Evolutionary conservation across 2,329 filamentous ascomycete genomes (phyloP), one percentile per base, ranked within the genome.

Genomic region (Zasmidium citrigriseum): DNA sequence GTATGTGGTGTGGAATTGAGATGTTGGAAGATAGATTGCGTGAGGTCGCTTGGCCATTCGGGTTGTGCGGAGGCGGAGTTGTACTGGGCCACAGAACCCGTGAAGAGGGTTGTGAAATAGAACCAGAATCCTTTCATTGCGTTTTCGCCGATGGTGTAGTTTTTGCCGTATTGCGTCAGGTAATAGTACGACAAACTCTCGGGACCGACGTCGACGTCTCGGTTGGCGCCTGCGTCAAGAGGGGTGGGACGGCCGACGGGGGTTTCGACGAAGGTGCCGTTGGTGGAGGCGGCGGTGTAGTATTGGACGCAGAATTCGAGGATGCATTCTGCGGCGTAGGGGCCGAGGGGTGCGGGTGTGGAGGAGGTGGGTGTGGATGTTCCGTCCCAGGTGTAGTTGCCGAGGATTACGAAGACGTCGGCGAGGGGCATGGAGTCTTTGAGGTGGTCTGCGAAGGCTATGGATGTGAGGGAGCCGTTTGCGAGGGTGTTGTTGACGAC

Each of bases 121-220:
- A 25, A 25, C 46, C 46, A 49, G 46, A 49, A 49, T 10, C 22
- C 46, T 11, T 23, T 49, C 46, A 49, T 49, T 10, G 46, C 25
- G 22, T 27, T 25, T 14, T 49, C 46, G 46, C 46, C 46, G 46
- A 49, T 49, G 20, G 46, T 49, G 46, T 49, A 49, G 46, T 49
- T 49, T 12, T 25, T 21, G 18, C 46, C 46, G 22, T 49, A 4
- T 12, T 25, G 22, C 5, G 46, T 49, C 11, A 25, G 22, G 22
- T 49, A 49, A 18, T 18, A 49, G 46, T 41, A 41, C 16, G 34
- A 11, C 34, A 41, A n/a, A 4, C 12, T 16, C 34, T 41, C 5
- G 5, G 34, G 4, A 4, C 34, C 34, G 5, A 41, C 22, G 46
- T 25, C 25, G 9, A 49, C 46, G n/a, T 49, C 46, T 3, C 46